A percentile compares a stretch with the other conserved stretches of the same genome.
These are phyloP conservation scores for Aspergillus eucalypticola DNA, from an alignment of 2,329 filamentous ascomycete genomes.

Conservation along the genomic window DNA sequence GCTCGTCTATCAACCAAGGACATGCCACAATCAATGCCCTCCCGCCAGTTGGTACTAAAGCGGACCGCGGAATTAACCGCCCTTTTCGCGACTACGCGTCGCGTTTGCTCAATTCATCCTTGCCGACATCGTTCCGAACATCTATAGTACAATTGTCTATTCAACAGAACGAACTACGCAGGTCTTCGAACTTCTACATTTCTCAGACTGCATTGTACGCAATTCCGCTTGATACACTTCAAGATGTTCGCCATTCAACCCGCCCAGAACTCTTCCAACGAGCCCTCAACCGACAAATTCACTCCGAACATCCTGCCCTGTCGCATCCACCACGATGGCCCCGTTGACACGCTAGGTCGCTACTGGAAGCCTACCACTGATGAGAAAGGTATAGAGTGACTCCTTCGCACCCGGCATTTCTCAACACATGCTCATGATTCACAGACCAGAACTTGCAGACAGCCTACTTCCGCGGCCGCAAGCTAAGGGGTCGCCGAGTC, in stretches of 20 bases:
- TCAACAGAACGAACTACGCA: not conserved
- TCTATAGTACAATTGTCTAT: not conserved
- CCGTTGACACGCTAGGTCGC: slow-evolving; percentile 61
- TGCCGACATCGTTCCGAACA: not conserved
- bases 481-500: slow-evolving; percentile 68
- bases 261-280: slow-evolving; percentile 22
- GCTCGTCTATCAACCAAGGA: not conserved
- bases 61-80: not conserved
- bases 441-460: slow-evolving; percentile 44
- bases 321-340: slow-evolving; percentile 74
- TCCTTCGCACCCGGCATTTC: not conserved
- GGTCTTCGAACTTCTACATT: not conserved
- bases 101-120: not conserved
- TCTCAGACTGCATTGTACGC: not conserved
- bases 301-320: slow-evolving; percentile 77
- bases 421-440: slow-evolving; percentile 5
- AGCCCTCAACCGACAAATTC: slow-evolving; percentile 38
- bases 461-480: slow-evolving; percentile 77
- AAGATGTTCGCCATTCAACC: slow-evolving; percentile 41
- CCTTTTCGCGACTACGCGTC: not conserved
- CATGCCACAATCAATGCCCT: not conserved
- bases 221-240: not conserved
- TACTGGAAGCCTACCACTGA: slow-evolving; percentile 68
- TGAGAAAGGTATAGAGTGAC: slow-evolving; percentile 39
- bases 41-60: not conserved